These are phyloP conservation scores for Brassica rapa DNA, from an alignment of 345 rosid species.

Conservation along the genomic window DNA sequence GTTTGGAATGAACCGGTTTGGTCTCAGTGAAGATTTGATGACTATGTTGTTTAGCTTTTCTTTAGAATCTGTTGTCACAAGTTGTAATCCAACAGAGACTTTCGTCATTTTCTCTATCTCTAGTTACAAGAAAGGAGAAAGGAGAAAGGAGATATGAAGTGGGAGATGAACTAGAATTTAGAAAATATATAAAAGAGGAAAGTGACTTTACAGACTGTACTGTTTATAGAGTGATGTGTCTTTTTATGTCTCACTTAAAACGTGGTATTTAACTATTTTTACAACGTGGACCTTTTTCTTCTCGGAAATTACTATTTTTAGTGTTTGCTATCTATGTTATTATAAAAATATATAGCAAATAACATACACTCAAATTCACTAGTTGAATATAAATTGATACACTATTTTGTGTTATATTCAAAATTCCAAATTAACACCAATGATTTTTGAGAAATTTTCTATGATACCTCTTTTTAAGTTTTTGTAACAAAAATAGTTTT, in stretches of 20 bases:
- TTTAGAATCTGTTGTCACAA: conserved; percentile 42
- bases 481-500: too few species aligned
- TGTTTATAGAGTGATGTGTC: conserved; percentile 9
- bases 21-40: conserved; percentile 46
- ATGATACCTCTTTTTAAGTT: too few species aligned
- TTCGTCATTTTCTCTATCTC: conserved; percentile 23
- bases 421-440: neutral
- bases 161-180: conserved; percentile 3
- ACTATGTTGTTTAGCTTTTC: conserved; percentile 46
- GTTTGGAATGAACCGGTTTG: conserved; percentile 22
- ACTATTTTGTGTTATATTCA: neutral
- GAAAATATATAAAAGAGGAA: conserved; percentile 28
- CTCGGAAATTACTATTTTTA: conserved; percentile 13
- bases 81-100: conserved; percentile 58
- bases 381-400: neutral
- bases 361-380: neutral
- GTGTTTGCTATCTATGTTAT: neutral
- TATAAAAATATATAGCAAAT: neutral
- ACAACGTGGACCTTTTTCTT: conserved; percentile 5
- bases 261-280: conserved; percentile 27
- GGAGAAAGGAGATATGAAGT: conserved; percentile 22
- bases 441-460: neutral
- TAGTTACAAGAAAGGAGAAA: neutral
- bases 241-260: conserved; percentile 31
- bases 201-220: conserved; percentile 5